A percentile compares a stretch with the other conserved stretches of the same genome.
These are phyloP conservation scores for Lachnellula occidentalis DNA, from an alignment of 2,329 filamentous ascomycete species.

Conservation along the genomic window DNA sequence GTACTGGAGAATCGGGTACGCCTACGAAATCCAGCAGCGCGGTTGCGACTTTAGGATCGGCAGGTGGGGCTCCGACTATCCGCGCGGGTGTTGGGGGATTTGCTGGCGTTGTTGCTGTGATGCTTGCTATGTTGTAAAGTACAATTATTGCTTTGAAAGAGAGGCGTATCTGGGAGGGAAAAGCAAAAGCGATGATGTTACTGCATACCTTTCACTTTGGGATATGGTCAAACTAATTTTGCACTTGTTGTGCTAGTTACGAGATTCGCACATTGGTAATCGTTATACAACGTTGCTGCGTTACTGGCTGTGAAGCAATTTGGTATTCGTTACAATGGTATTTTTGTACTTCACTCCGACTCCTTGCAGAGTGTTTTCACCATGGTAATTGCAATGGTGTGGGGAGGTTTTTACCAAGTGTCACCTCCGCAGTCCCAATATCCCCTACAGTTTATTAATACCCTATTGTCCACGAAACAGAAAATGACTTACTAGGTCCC, in stretches of 20 bases:
- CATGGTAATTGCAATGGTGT: constrained; percentile 63
- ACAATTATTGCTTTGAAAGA: neutral
- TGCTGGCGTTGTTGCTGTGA: constrained; percentile 8
- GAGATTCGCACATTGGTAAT: no score
- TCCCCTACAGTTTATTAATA: constrained; percentile 42
- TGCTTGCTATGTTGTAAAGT: constrained; percentile 16
- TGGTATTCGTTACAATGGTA: no score
- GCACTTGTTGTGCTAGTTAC: no score
- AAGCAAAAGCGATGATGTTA: neutral
- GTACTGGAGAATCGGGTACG: neutral
- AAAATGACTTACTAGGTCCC: constrained; percentile 51
- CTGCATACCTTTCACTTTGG: neutral
- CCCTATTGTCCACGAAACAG: constrained; percentile 5
- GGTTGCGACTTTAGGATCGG: neutral
- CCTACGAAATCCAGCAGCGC: neutral
- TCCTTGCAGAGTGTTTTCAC: constrained; percentile 33
- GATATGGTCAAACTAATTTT: neutral
- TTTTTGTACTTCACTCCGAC: neutral
- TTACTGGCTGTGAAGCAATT: no score
- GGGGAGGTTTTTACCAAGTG: constrained; percentile 55
- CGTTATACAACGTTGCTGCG: no score
- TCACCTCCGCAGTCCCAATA: constrained; percentile 61
- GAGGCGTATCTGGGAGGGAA: neutral
- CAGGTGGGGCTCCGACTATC: constrained; percentile 4
- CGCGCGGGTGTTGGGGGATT: constrained; percentile 10